phyloP scores from a whole-genome alignment of 768 basidiomycete genomes.

The Mrakia gelida region DNA sequence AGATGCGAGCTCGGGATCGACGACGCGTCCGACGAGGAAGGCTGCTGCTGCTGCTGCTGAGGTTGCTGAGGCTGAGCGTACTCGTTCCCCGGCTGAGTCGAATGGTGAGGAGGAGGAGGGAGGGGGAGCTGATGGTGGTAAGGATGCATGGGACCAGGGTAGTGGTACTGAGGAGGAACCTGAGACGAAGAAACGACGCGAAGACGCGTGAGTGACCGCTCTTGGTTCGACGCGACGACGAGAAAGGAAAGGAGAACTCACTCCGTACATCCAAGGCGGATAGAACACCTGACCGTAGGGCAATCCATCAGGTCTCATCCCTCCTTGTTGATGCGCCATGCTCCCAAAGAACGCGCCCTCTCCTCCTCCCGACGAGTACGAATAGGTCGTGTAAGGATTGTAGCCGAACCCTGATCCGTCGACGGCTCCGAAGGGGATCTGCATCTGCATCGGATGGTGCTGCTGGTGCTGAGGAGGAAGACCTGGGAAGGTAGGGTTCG shows the following conservation, averaged over 20 bases:
- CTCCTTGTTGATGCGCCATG: neutral
- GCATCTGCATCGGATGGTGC: neutral
- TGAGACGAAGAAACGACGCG: neutral
- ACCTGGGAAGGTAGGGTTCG: neutral
- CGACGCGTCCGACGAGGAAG: neutral
- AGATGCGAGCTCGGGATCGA: neutral
- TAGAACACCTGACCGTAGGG: neutral
- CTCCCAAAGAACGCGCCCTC: neutral
- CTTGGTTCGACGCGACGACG: neutral
- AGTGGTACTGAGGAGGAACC: neutral
- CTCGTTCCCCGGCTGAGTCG: neutral
- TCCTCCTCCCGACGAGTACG: neutral
- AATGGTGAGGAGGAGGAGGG: neutral
- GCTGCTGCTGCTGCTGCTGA: neutral
- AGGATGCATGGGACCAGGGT: neutral
- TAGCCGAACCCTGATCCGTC: neutral
- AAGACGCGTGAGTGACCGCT: neutral
- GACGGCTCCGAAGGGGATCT: neutral
- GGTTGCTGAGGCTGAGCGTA: neutral
- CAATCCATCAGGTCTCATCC: neutral
- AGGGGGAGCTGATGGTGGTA: neutral
- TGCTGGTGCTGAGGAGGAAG: neutral
- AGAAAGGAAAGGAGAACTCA: neutral
- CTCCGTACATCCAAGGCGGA: constrained; percentile 1
- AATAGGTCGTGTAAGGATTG: neutral